phyloP scores from a whole-genome alignment of 164 flowering plant genomes.

The Vitis amurensis region DNA sequence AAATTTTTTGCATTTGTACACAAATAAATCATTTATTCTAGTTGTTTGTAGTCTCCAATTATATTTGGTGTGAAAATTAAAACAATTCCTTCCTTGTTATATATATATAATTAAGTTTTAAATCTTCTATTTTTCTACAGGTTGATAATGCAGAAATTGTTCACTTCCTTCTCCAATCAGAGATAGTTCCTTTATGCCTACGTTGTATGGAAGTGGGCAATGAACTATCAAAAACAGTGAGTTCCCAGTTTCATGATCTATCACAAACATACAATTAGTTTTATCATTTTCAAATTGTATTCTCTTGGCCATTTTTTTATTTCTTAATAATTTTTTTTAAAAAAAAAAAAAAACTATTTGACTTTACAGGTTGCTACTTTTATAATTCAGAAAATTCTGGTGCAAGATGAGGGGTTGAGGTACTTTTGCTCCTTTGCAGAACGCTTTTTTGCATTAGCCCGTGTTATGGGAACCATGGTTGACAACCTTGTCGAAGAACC shows the following conservation, averaged over 20 bases:
- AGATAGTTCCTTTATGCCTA: constrained; percentile 26
- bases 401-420: constrained; percentile 21
- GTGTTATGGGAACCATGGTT: constrained; percentile 21
- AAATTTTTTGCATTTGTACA: too few species aligned
- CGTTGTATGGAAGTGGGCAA: constrained; percentile 24
- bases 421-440: constrained; percentile 32
- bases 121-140: constrained; percentile 5
- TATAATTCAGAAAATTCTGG: constrained; percentile 26
- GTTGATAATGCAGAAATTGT: constrained; percentile 14
- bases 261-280: background rate
- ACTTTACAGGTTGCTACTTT: constrained; percentile 34
- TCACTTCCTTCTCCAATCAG: constrained; percentile 16
- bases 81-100: too few species aligned
- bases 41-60: background rate
- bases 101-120: background rate
- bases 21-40: too few species aligned
- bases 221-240: constrained; percentile 23
- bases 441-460: constrained; percentile 23
- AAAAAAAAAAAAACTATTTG: background rate
- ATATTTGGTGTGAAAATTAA: background rate
- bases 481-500: constrained; percentile 14
- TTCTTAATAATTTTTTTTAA: background rate
- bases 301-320: background rate
- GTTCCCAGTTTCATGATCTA: constrained; percentile 3
- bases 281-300: background rate